These are phyloP conservation scores for Nakazawaea wickerhamii DNA, from an alignment of 805 yeast genomes.

Conservation along the genomic window DNA sequence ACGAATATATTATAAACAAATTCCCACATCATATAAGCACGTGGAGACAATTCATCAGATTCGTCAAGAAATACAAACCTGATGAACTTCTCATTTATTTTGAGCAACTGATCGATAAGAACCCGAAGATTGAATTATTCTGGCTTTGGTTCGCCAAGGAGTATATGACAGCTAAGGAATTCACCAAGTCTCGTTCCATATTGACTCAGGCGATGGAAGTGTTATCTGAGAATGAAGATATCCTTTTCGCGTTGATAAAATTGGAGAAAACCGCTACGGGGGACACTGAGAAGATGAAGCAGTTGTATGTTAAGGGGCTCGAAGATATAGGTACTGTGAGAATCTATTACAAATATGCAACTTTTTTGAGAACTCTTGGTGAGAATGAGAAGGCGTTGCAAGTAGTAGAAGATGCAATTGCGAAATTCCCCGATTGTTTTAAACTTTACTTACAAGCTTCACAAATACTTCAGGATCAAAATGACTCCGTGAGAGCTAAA, in stretches of 20 bases:
- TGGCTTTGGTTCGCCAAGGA: slow-evolving; percentile 72
- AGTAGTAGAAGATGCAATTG: slow-evolving; percentile 42
- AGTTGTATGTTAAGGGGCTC: slow-evolving; percentile 34
- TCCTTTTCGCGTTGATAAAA: slow-evolving; percentile 73
- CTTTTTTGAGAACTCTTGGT: slow-evolving; percentile 38
- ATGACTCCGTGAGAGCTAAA: slow-evolving; percentile 35
- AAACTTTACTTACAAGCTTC: slow-evolving; percentile 61
- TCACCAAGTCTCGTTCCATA: slow-evolving; percentile 47
- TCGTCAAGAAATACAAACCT: slow-evolving; percentile 28
- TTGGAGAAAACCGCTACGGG: slow-evolving; percentile 40
- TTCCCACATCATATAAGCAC: slow-evolving; percentile 39
- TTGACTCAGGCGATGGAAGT: slow-evolving; percentile 40
- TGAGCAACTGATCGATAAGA: slow-evolving; percentile 44
- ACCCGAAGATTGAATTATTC: slow-evolving; percentile 46
- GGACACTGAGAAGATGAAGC: slow-evolving; percentile 24
- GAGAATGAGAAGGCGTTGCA: slow-evolving; percentile 32
- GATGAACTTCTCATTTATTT: slow-evolving; percentile 38
- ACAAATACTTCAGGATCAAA: slow-evolving; percentile 38
- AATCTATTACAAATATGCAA: slow-evolving; percentile 58
- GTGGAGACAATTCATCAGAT: slow-evolving; percentile 44
- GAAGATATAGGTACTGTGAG: slow-evolving; percentile 36
- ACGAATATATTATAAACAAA: slow-evolving; percentile 37
- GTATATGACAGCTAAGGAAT: slow-evolving; percentile 45
- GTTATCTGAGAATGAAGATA: slow-evolving; percentile 42
- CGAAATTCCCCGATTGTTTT: slow-evolving; percentile 39